Evolutionary conservation across 1,284 basidiomycete species (phyloP), one percentile per base, ranked within the genome.

Genomic region (Naganishia sp.): DNA sequence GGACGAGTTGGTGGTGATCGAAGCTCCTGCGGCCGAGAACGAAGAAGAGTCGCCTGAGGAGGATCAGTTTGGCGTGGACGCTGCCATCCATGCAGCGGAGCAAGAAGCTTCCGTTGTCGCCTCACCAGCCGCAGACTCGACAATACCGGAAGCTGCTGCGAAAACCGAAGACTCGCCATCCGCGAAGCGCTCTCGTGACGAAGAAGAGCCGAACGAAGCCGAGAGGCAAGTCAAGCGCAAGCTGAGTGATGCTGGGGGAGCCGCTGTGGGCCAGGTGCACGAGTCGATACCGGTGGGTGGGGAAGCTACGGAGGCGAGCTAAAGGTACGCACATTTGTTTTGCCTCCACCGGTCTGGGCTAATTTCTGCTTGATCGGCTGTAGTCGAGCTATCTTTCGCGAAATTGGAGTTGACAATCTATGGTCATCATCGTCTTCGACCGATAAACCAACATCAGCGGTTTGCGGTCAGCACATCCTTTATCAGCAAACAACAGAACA

Each of bases 221-320:
- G 76, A 76, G 18, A 85, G 86, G 67, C 94, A 94, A 78, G 81
- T 97, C 23, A 87, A 84, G 71, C 90, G 89, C 7, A 91, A 87
- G 75, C 74, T 94, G 69, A 98, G 88, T 90, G 96, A 17, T 94
- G 95, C 17, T 94, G 98, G 81, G 79, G 87, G 28, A 90, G 92
- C 69, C 85, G 93, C 65, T 89, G 90, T 1, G 96, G 21, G 18
- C 4, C 18, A 13, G 47, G 47, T 13, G 6, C 6, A 25, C 6
- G n/a, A 49, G 47, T 6, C 47, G 17, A 2, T 23, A 23, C 11
- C 21, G 21, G 47, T 49, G 21, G 11, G 18, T 49, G 47, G 47
- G 47, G 11, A 49, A 5, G 47, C 15, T 11, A n/a, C 7, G 35
- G 35, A 39, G 35, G 13, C 35, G 35, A 39, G 35, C 35, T 39